Evolutionary conservation across 2,329 filamentous ascomycete species (phyloP), one percentile per base, ranked within the genome.

Genomic region (Fonsecaea pedrosoi): DNA sequence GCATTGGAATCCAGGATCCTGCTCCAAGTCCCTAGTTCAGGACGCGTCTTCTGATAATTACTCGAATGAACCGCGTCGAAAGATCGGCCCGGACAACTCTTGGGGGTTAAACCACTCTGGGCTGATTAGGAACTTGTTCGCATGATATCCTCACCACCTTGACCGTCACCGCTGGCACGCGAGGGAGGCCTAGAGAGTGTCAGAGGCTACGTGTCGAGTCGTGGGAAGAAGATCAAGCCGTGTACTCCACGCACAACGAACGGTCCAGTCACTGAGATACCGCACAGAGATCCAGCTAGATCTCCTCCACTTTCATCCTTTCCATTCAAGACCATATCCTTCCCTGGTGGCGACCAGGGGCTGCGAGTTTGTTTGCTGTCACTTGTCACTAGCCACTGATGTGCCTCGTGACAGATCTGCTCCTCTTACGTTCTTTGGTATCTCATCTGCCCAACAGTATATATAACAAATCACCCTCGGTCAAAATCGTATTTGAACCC

Each of bases 51-150:
- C 10, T 48, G 13, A 25, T 25, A 21, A 21, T 21, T 9, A 53
- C 59, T 50, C 45, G 9, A 50, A 50, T 12, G 59, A 61, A 48
- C 54, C 59, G 59, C 59, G 59, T 61, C 59, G 13, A 53, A 38
- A 38, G 10, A 45, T 35, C 48, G 32, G 50, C 37, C 50, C 53
- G 50, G 55, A 37, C n/a, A 56, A 56, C 25, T 42, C 54, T 53
- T 62, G 50, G 60, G 53, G 60, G 25, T 62, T 62, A 62, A 62
- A 55, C 60, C 60, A 38, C 42, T 40, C 53, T 37, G 50, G 60
- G 60, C 60, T 62, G 60, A 55, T 45, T 60, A 30, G 56, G 54
- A 42, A 25, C 42, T 32, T 60, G 32, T 4, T 40, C 45, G 21
- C 45, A 18, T n/a, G 53, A 35, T 34, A 35, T 55, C 50, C 6